Conservation (phyloP, 2,329 filamentous ascomycete species). For the Alternaria incomplexa region DNA sequence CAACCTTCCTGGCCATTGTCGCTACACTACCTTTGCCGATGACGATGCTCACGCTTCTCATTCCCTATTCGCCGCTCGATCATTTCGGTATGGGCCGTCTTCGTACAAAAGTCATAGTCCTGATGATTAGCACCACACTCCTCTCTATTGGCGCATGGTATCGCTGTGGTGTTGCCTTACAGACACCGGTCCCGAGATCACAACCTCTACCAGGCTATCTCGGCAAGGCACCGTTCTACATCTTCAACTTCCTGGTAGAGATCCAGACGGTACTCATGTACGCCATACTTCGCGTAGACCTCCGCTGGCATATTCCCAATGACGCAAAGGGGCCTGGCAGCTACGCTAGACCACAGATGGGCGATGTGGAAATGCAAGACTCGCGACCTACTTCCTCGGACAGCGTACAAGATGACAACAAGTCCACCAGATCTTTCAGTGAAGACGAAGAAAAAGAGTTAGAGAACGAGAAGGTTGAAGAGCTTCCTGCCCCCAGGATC, state of each 20-base stretch:
- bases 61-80: conserved; percentile 52
- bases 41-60: conserved; percentile 55
- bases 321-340: conserved; percentile 61
- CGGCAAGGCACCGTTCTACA: conserved; percentile 75
- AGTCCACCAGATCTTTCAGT: background rate
- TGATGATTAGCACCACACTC: conserved; percentile 64
- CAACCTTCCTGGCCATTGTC: conserved; percentile 67
- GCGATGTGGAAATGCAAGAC: conserved; percentile 27
- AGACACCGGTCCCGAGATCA: conserved; percentile 55
- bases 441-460: conserved; percentile 5
- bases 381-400: conserved; percentile 16
- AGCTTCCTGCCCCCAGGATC: background rate
- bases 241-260: conserved; percentile 79
- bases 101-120: conserved; percentile 68
- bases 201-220: conserved; percentile 71
- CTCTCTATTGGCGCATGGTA: conserved; percentile 74
- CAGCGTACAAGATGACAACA: background rate
- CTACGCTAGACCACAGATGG: conserved; percentile 18
- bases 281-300: conserved; percentile 72
- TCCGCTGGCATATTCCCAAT: conserved; percentile 76
- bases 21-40: conserved; percentile 71
- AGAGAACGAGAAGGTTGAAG: background rate
- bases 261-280: conserved; percentile 72
- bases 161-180: conserved; percentile 66
- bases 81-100: conserved; percentile 73